A percentile compares a stretch with the other conserved stretches of the same genome.
phyloP scores from a whole-genome alignment of 129 eudicot genomes.

The Rutidosis leptorrhynchoides region DNA sequence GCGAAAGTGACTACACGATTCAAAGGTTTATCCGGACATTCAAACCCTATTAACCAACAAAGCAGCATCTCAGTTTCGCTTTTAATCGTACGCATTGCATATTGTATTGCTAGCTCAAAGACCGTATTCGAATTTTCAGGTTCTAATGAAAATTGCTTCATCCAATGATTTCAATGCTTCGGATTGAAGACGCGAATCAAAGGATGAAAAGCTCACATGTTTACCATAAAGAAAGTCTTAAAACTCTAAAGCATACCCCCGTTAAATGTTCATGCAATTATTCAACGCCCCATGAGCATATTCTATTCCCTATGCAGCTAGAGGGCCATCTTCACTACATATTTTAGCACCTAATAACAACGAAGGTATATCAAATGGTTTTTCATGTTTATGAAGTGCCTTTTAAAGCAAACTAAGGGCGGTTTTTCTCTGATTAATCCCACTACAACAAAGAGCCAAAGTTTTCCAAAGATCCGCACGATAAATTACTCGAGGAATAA shows the following conservation, averaged over 20 bases:
- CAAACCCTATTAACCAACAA: too few species aligned
- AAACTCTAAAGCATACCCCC: conserved; percentile 72
- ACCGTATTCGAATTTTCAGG: conserved; percentile 59
- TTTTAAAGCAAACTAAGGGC: conserved; percentile 69
- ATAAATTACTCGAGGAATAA: conserved; percentile 67
- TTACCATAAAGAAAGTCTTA: conserved; percentile 83
- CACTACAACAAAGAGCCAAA: conserved; percentile 66
- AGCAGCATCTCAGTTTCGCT: too few species aligned
- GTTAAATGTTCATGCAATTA: conserved; percentile 51
- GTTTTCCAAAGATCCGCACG: conserved; percentile 76
- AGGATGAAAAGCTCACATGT: conserved; percentile 65
- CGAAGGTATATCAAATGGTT: conserved; percentile 56
- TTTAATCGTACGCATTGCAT: too few species aligned
- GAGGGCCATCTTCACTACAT: conserved; percentile 58
- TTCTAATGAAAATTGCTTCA: conserved; percentile 55
- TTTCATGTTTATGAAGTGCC: conserved; percentile 64
- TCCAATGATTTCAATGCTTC: conserved; percentile 79
- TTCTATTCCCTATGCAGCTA: conserved; percentile 73
- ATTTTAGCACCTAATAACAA: conserved; percentile 69
- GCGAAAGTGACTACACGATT: too few species aligned
- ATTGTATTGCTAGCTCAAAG: conserved; percentile 71
- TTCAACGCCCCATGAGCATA: conserved; percentile 71
- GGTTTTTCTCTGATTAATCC: conserved; percentile 44
- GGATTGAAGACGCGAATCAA: conserved; percentile 77
- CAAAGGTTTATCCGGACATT: too few species aligned